phyloP scores from a whole-genome alignment of 108 stramenopile species.

The Fistulifera pelliculosa region DNA sequence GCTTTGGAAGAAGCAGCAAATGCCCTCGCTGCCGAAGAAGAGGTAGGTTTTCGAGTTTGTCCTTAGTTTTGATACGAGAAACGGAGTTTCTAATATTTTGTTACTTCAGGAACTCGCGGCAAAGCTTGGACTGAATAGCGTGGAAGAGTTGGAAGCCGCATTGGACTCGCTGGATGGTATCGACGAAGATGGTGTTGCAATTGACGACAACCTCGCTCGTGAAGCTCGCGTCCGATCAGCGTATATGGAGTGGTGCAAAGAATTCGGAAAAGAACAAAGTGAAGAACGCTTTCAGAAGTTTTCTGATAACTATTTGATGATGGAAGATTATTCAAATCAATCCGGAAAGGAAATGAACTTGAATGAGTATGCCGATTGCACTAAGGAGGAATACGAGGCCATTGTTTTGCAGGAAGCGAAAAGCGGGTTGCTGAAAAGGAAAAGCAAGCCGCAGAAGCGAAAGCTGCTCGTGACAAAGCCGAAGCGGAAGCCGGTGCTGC shows the following conservation, averaged over 20 bases:
- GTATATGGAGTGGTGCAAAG: slow-evolving; percentile 81
- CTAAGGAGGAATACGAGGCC: slow-evolving; percentile 63
- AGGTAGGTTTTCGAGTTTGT: slow-evolving; percentile 34
- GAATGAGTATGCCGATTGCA: slow-evolving; percentile 76
- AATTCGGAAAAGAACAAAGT: slow-evolving; percentile 55
- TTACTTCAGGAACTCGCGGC: slow-evolving; percentile 23
- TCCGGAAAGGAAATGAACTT: slow-evolving; percentile 62
- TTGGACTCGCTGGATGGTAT: slow-evolving; percentile 71
- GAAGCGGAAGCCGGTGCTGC: neutral
- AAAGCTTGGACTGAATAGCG: slow-evolving; percentile 59
- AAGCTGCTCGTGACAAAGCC: slow-evolving; percentile 10
- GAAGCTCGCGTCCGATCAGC: slow-evolving; percentile 78
- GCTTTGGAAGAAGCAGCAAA: slow-evolving; percentile 76
- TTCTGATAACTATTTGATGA: slow-evolving; percentile 65
- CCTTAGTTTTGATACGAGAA: too few relatives aligned
- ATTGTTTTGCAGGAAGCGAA: slow-evolving; percentile 10
- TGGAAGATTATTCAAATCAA: slow-evolving; percentile 75
- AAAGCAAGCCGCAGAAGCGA: slow-evolving; percentile 53
- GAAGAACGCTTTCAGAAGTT: slow-evolving; percentile 70
- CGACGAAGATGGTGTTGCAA: slow-evolving; percentile 52
- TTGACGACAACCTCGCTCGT: slow-evolving; percentile 59
- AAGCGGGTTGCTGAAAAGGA: slow-evolving; percentile 36
- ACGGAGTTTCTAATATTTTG: neutral
- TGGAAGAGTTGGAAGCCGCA: slow-evolving; percentile 75
- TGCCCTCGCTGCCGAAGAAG: slow-evolving; percentile 75